Base-by-base conservation (phyloP, 805 yeast genomes). In the Lachancea sp. region DNA sequence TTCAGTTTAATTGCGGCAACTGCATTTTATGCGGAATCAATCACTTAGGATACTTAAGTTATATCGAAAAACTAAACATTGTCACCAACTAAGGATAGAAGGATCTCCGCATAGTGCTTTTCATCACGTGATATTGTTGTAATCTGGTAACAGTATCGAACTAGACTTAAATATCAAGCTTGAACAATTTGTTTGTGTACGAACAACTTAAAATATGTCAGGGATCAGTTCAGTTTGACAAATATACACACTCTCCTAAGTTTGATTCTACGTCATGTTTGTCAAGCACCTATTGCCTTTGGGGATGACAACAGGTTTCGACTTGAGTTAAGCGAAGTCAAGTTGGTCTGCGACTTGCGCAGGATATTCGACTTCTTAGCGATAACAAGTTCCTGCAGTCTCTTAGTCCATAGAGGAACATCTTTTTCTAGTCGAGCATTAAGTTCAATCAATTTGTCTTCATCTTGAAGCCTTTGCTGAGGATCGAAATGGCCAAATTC, bases 391-490 rank as follows among this genome's bases (percentile, higher is more conserved):
- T 78, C 83, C 19, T 70, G 68, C 43, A 88, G 69, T 48, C 88
- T 73, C 44, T 81, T 81, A 49, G 74, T 71, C 67, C 87, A 65
- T 16, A 68, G 68, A 3, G 87, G 83, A 16, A 80, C 79, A 44
- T 78, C 83, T 52, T 94, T 78, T 40, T 60, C 63, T 52, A 89
- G 68, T 35, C 71, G 65, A 60, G 77, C 73, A 51, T 86, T 95
- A 45, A 88, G 66, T 35, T 67, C 70, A 33, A 83, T 70, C 55
- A 88, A 72, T 60, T 86, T 95, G 52, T 84, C 82, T 53, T 87
- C 96, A 52, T 83, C 74, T 41, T 72, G 64, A 45, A 89, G 71
- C 51, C 96, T 73, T 59, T 75, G 71, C 22, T 72, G 72, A 4
- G 96, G 89, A 60, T 88, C 78, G 40, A 89, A 74, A 47, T 72